Conservation (phyloP, 108 stramenopile genomes). For the Schizochytrium sp. region DNA sequence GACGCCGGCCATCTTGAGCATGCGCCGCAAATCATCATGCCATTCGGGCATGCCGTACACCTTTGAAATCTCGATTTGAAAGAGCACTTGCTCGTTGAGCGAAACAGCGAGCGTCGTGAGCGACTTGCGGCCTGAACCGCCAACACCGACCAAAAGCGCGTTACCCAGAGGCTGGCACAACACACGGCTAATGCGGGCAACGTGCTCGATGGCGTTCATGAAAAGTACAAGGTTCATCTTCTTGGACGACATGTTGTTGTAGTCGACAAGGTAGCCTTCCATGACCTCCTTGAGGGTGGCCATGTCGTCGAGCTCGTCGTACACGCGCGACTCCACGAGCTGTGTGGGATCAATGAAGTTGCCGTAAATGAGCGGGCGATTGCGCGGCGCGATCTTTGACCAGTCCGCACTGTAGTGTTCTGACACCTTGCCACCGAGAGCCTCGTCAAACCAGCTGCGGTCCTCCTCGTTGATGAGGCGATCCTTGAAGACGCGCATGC, state of each 20-base stretch:
- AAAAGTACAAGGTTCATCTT: conserved; percentile 57
- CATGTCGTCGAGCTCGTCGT: conserved; percentile 41
- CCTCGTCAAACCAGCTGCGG: conserved; percentile 43
- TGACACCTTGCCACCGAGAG: conserved; percentile 35
- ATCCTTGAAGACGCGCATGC: conserved; percentile 52
- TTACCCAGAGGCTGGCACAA: conserved; percentile 55
- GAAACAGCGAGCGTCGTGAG: conserved; percentile 46
- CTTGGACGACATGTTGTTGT: conserved; percentile 35
- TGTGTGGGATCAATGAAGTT: conserved; percentile 44
- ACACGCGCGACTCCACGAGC: conserved; percentile 28
- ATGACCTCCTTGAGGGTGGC: conserved; percentile 39
- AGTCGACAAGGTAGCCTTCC: conserved; percentile 54
- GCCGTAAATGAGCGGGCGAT: conserved; percentile 37
- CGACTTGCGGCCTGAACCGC: conserved; percentile 54
- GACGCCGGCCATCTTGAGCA: conserved; percentile 46
- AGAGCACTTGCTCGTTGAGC: conserved; percentile 50
- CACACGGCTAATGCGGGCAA: conserved; percentile 47
- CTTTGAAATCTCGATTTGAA: conserved; percentile 54
- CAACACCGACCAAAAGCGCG: conserved; percentile 57
- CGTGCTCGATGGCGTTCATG: conserved; percentile 56
- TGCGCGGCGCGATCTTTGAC: conserved; percentile 15
- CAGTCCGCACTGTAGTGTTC: conserved; percentile 39
- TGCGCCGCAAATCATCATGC: conserved; percentile 50
- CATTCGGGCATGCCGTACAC: conserved; percentile 50
- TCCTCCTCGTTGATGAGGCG: conserved; percentile 52